phyloP scores from a whole-genome alignment of 768 basidiomycete species.

The Kwoniella mangroviensis region DNA sequence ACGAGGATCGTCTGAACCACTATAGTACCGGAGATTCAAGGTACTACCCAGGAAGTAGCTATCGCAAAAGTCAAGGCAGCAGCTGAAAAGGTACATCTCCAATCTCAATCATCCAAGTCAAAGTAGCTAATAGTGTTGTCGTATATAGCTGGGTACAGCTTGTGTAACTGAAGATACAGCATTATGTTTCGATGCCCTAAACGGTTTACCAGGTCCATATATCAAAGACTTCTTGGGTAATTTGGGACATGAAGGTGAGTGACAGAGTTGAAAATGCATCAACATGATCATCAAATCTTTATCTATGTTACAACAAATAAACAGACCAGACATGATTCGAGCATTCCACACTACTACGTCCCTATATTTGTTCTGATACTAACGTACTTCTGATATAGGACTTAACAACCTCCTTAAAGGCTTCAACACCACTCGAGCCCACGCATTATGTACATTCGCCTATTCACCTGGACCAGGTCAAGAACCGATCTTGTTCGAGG shows the following conservation, averaged over 20 bases:
- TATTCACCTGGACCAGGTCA: conserved; percentile 79
- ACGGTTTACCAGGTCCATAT: conserved; percentile 93
- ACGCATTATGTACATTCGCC: conserved; percentile 94
- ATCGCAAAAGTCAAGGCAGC: conserved; percentile 82
- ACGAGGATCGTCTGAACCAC: background rate
- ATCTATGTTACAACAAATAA: background rate
- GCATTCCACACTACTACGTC: too few relatives aligned
- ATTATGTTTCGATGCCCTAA: conserved; percentile 83
- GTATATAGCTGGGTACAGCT: conserved; percentile 52
- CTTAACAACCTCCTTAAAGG: conserved; percentile 80
- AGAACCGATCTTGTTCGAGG: conserved; percentile 83
- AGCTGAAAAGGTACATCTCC: conserved; percentile 69
- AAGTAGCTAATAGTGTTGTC: too few relatives aligned
- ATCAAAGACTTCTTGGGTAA: conserved; percentile 88
- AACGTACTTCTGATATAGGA: conserved; percentile 59
- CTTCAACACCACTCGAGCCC: conserved; percentile 77
- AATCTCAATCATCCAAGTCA: background rate
- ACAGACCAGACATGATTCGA: too few relatives aligned
- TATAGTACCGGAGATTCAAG: conserved; percentile 90
- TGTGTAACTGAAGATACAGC: conserved; percentile 77
- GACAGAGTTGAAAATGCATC: background rate
- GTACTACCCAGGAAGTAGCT: conserved; percentile 87
- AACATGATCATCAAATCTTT: background rate
- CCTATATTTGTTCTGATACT: background rate
- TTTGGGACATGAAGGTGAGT: conserved; percentile 79